Conservation (phyloP, 495 filamentous ascomycete genomes). For the Podospora sp. region DNA sequence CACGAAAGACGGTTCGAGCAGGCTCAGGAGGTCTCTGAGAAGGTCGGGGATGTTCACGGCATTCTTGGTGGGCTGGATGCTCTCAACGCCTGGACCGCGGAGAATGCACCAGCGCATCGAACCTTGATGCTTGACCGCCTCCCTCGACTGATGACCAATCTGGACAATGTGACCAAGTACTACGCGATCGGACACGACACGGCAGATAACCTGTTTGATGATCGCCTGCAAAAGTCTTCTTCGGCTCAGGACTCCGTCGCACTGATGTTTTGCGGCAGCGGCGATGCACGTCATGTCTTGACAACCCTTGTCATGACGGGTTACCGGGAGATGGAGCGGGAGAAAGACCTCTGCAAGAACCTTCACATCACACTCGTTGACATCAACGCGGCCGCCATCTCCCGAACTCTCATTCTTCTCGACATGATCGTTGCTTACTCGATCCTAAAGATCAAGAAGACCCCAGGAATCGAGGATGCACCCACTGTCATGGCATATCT, state of each 20-base stretch:
- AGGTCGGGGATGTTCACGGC: no score
- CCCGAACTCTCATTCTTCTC: slow-evolving; percentile 35
- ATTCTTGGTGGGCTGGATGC: no score
- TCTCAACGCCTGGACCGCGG: no score
- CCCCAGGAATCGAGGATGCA: slow-evolving; percentile 11
- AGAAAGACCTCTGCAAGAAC: slow-evolving; percentile 24
- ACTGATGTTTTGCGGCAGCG: slow-evolving; percentile 39
- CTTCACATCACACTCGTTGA: slow-evolving; percentile 39
- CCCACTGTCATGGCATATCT: slow-evolving; percentile 33
- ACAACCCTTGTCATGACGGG: slow-evolving; percentile 26
- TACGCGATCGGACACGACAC: slow-evolving; percentile 35
- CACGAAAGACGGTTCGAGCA: no score
- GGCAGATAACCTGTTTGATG: slow-evolving; percentile 31
- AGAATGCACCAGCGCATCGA: no score
- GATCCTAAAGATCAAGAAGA: background rate
- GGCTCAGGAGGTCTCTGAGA: no score
- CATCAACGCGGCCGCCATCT: slow-evolving; percentile 34
- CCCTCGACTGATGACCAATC: background rate
- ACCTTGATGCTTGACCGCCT: no score
- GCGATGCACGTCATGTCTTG: slow-evolving; percentile 40
- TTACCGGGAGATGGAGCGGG: slow-evolving; percentile 9
- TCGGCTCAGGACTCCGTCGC: slow-evolving; percentile 26
- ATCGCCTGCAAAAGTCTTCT: slow-evolving; percentile 18
- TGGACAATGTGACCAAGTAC: slow-evolving; percentile 24
- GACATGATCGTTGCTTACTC: slow-evolving; percentile 25